Conservation (phyloP, 352 stramenopile species). For the Phytophthora pini region DNA sequence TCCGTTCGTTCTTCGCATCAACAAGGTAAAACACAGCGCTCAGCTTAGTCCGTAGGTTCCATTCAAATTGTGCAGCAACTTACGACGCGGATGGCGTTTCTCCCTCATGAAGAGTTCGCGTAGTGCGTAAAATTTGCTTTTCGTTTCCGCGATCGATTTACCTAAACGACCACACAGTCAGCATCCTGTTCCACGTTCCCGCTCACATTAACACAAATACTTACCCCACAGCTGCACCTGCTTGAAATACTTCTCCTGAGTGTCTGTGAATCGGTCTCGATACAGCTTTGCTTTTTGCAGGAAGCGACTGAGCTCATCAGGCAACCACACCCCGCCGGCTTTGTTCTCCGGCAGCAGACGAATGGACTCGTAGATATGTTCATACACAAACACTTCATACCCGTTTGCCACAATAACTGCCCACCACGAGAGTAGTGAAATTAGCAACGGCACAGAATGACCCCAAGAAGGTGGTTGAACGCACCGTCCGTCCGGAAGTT, state of each 20-base stretch:
- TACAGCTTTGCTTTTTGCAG: constrained; percentile 72
- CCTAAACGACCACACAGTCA: constrained; percentile 27
- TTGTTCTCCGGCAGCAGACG: constrained; percentile 62
- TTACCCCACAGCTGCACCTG: constrained; percentile 71
- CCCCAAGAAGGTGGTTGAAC: background rate
- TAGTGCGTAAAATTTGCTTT: constrained; percentile 77
- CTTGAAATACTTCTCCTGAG: constrained; percentile 66
- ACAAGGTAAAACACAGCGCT: constrained; percentile 4
- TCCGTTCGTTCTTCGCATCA: constrained; percentile 26
- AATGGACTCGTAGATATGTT: constrained; percentile 81
- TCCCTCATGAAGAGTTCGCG: constrained; percentile 71
- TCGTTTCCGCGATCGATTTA: constrained; percentile 66
- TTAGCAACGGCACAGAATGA: no score
- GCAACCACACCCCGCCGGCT: constrained; percentile 65
- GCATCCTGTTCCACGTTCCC: background rate
- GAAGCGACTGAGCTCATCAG: constrained; percentile 68
- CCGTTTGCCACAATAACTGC: constrained; percentile 42
- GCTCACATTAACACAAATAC: background rate
- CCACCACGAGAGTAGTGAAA: background rate
- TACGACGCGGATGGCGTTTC: constrained; percentile 33
- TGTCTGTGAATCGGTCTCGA: constrained; percentile 43
- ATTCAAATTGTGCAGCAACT: constrained; percentile 2
- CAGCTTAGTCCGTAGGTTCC: background rate
- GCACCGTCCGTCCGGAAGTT: constrained; percentile 72
- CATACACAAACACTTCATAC: constrained; percentile 56